Base-by-base conservation (phyloP, 2,329 filamentous ascomycete genomes). In the Epichloe sylvatica region DNA sequence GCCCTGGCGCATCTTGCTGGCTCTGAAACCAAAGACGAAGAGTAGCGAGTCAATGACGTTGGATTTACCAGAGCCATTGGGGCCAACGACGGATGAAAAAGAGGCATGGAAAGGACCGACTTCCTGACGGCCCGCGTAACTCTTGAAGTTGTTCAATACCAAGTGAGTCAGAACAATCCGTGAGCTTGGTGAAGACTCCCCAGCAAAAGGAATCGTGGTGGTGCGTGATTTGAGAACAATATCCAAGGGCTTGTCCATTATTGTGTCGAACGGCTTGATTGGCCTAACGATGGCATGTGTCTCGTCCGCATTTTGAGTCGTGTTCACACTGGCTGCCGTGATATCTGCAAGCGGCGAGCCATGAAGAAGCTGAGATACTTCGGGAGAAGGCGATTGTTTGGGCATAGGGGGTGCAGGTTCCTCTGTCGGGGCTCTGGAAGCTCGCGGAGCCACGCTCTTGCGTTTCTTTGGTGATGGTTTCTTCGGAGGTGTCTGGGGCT, bases 21-120 rank as follows among this genome's bases (percentile, higher is more conserved):
- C 92, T 52, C 92, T 83, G 71, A 98, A 98, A 49, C 94, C 92
- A 63, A 98, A 98, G n/a, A 98, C 92, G 61, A 98, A 98, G 1
- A 98, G 78, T 30, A 98, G 72, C 2, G 92, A 96, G 67, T 98
- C 92, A 62, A 98, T 98, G 54, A 98, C 94, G 60, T 98, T 98
- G 21, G 92, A 97, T 66, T 98, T 98, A 52, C 92, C 92, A 9
- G 92, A 98, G 53, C 92, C 92, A 64, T 98, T 98, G 46, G 94
- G 92, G 0, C 92, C 94, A 9, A 98, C 92, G 2, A 98, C 92
- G 0, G 92, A 96, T 1, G 92, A 96, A 69, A 98, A 98, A 0
- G 92, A 98, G 2, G 87, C 78, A 64, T 98, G 92, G 65, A 98
- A 98, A 0, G 92, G 92, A 0, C 92, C 92, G 52, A 98, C 92